Conservation (phyloP, 2,329 filamentous ascomycete genomes). For the Aspergillus glaucus region DNA sequence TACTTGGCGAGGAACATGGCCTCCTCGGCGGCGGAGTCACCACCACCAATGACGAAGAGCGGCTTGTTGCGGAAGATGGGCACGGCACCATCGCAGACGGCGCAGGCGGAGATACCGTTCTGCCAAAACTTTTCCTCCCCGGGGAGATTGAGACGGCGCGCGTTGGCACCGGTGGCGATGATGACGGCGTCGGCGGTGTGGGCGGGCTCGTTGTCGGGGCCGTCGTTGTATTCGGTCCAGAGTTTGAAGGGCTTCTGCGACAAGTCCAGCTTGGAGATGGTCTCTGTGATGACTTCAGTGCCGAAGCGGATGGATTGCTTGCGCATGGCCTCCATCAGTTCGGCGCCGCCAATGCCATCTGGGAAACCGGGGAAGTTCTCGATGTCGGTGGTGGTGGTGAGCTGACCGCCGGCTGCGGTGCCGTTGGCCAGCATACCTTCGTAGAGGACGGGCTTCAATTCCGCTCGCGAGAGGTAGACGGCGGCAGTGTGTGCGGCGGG, state of each 20-base stretch:
- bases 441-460: constrained; percentile 90
- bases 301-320: constrained; percentile 86
- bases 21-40: constrained; percentile 95
- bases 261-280: constrained; percentile 81
- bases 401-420: constrained; percentile 89
- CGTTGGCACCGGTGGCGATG: constrained; percentile 91
- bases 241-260: constrained; percentile 81
- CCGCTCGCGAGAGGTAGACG: constrained; percentile 89
- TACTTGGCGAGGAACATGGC: constrained; percentile 97
- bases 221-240: constrained; percentile 82
- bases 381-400: constrained; percentile 96
- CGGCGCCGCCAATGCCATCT: constrained; percentile 74
- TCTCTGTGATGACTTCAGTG: constrained; percentile 88
- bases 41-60: constrained; percentile 90
- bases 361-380: constrained; percentile 98
- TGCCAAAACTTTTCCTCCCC: constrained; percentile 98
- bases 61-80: constrained; percentile 97
- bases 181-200: constrained; percentile 90
- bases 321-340: constrained; percentile 95
- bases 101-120: constrained; percentile 90
- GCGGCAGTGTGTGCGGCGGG: constrained; percentile 96
- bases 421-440: constrained; percentile 98
- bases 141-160: constrained; percentile 69
- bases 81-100: constrained; percentile 93
- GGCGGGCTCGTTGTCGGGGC: constrained; percentile 58